A percentile compares a stretch with the other conserved stretches of the same genome.
Conservation (phyloP, 2,329 filamentous ascomycete species). For the Talaromyces sp. region DNA sequence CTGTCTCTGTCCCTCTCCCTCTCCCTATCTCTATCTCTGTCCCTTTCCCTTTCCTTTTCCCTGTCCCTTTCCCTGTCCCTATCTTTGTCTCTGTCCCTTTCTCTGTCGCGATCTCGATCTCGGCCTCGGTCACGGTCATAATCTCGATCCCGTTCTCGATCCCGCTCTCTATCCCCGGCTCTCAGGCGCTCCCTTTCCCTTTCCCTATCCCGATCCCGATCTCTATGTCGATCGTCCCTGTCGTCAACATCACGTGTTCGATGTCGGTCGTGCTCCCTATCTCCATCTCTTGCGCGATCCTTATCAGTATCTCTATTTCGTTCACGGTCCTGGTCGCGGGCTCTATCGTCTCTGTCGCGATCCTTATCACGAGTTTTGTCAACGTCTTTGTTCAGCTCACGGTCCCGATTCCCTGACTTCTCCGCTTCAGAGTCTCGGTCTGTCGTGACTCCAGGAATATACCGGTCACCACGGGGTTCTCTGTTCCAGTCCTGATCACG, state of each 20-base stretch:
- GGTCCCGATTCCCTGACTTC: constrained; percentile 20
- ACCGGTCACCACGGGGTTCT: constrained; percentile 14
- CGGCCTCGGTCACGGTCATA: constrained; percentile 13
- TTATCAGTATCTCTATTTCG: constrained; percentile 13
- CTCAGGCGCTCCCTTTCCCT: neutral
- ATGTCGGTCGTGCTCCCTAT: constrained; percentile 23
- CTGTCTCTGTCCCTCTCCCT: constrained; percentile 17
- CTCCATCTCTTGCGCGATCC: neutral
- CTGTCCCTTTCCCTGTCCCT: constrained; percentile 15
- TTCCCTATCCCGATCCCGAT: constrained; percentile 19
- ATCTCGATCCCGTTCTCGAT: constrained; percentile 16
- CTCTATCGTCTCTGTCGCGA: constrained; percentile 13
- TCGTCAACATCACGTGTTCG: constrained; percentile 18
- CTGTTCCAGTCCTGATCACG: constrained; percentile 22
- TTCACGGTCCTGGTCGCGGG: constrained; percentile 21
- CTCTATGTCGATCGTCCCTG: constrained; percentile 14
- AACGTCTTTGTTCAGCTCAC: constrained; percentile 22
- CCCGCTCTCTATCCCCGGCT: neutral
- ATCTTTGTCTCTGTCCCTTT: constrained; percentile 7
- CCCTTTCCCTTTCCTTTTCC: constrained; percentile 16
- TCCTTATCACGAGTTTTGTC: constrained; percentile 19
- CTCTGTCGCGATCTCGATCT: constrained; percentile 19
- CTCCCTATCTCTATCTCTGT: constrained; percentile 19
- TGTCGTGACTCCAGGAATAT: constrained; percentile 17
- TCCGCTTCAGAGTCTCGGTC: constrained; percentile 21